Evolutionary conservation across 148 eudicot genomes (phyloP), one percentile per base, ranked within the genome.

Genomic region (Chenopodium formosanum): DNA sequence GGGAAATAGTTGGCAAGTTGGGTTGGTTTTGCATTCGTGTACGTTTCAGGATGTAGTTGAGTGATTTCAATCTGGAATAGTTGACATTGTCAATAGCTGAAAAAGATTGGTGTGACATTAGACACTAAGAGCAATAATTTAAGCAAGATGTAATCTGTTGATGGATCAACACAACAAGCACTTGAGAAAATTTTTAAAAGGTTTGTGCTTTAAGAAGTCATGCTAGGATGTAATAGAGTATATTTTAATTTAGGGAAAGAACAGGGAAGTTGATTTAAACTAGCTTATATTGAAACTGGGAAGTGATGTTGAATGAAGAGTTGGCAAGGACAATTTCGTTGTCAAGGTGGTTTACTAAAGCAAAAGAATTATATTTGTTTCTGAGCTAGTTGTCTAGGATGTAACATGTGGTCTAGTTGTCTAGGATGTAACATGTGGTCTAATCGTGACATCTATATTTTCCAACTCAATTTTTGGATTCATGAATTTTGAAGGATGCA

Each of bases 11-110:
- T 72, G 25, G 75, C 53, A 22, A 72, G 17, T 72, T 40, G 46
- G 40, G 46, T 67, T 67, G 74, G 48, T 37, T 40, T 72, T 44
- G 53, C 75, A 71, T 71, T 71, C 29, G 52, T 71, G 75, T 71
- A 71, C 53, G 25, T 71, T 69, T 69, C 20, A 9, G 22, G 44
- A 40, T 11, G 29, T 4, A 22, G 14, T 11, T 11, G 70, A 72
- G 19, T 44, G 14, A 44, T 72, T 72, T 25, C 29, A 9, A 9
- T 71, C 4, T 72, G 53, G 75, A 29, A 2, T 40, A 72, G 52
- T 40, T 72, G 27, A 44, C 4, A 72, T 14, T 69, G 22, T 34
- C 73, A 32, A 32, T n/a, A 16, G 47, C 22, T 69, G 73, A 32
- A 69, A 69, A 16, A 46, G 72, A 69, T 14, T 32, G 29, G 19